Percentiles rank a stretch among this genome's conserved stretches.
Conservation (phyloP, 1,139 yeast genomes). For the Kazachstania sp. region DNA sequence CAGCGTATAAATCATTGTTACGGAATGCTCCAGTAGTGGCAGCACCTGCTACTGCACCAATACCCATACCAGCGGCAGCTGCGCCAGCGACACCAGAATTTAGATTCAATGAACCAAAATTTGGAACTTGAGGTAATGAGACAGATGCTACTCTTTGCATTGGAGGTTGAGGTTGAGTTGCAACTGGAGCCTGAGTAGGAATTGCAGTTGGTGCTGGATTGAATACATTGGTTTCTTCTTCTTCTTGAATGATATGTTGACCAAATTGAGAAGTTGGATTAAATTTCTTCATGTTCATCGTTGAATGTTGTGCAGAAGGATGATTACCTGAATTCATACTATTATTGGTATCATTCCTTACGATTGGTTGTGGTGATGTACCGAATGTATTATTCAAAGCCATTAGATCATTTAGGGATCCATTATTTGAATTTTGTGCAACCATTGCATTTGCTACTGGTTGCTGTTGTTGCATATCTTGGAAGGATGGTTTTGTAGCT, state of each 20-base stretch:
- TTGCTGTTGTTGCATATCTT: constrained; percentile 13
- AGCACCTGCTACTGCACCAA: constrained; percentile 10
- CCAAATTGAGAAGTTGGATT: constrained; percentile 55
- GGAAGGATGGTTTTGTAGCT: constrained; percentile 30
- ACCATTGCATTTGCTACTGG: background rate
- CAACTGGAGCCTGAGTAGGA: constrained; percentile 8
- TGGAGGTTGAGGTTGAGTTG: constrained; percentile 24
- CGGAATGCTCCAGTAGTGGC: constrained; percentile 9
- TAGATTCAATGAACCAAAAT: constrained; percentile 20
- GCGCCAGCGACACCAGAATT: constrained; percentile 12
- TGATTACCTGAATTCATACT: constrained; percentile 14
- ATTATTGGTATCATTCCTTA: constrained; percentile 19
- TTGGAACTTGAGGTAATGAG: constrained; percentile 26
- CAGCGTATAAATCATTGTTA: constrained; percentile 49
- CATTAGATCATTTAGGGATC: constrained; percentile 61
- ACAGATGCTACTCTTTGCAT: constrained; percentile 21
- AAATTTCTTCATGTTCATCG: constrained; percentile 21
- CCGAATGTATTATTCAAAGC: constrained; percentile 46
- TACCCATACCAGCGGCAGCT: constrained; percentile 7
- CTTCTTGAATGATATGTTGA: constrained; percentile 41
- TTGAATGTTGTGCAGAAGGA: constrained; percentile 5
- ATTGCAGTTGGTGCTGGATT: background rate
- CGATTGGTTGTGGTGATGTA: constrained; percentile 23
- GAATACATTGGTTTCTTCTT: constrained; percentile 12
- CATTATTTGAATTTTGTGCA: constrained; percentile 33